Evolutionary conservation across 1,284 basidiomycete genomes (phyloP), one percentile per base, ranked within the genome.

Genomic region (Pyrrhoderma noxium): DNA sequence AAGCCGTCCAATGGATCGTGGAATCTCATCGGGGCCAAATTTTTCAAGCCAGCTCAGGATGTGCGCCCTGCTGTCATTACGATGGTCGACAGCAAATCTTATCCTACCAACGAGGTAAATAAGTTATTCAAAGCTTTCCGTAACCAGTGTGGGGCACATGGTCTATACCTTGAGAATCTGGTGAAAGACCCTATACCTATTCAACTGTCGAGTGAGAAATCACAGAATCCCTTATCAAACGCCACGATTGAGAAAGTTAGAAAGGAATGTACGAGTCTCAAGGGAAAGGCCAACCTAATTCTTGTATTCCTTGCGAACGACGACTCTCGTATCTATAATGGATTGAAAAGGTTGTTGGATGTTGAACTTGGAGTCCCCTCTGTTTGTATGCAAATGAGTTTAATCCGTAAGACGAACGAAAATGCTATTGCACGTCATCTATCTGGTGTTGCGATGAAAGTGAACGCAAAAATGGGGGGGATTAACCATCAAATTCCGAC

Each of bases 391-490:
- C 31, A 25, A 14, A 39, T 2, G 47, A 21, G 4, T 23, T 35
- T 2, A 47, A 40, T 18, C 11, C 61, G 80, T 8, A 5, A 72
- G 35, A 14, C 62, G 80, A 9, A 8, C 72, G 78, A 8, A 57
- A n/a, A n/a, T n/a, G n/a, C n/a, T n/a, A n/a, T n/a, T n/a, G 72
- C 62, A 23, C 84, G 87, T 58, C 89, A 89, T 64, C 76, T 86
- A 55, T 81, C 85, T 3, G 90, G 87, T 57, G 76, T 87, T 16
- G 79, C 79, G 1, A 59, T 77, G 45, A 69, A 70, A 64, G 71
- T 85, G 11, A 91, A 91, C 59, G 78, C 78, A 22, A 91, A 91
- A 65, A 75, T 90, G 1, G 84, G 85, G 2, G 89, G 89, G 0
- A 66, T 80, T 21, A 91, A 91, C 60, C 86, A 89, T 63, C 60